A percentile compares a stretch with the other conserved stretches of the same genome.
These are phyloP conservation scores for Castanospermum australe DNA, from an alignment of 306 rosid species.

Conservation along the genomic window DNA sequence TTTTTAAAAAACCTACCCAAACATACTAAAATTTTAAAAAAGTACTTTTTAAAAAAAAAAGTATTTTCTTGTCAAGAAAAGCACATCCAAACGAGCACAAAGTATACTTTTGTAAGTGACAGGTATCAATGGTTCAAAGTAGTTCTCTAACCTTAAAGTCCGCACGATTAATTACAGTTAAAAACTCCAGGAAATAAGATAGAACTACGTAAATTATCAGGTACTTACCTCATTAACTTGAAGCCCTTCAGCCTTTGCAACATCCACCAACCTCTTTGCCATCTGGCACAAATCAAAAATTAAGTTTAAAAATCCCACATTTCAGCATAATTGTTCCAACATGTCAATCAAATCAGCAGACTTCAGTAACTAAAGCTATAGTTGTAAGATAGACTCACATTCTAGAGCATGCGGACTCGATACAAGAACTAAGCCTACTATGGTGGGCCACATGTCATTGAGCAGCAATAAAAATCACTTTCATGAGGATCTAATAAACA, in stretches of 20 bases:
- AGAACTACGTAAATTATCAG: conserved; percentile 7
- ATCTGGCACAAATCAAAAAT: conserved; percentile 55
- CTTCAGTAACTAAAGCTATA: conserved; percentile 14
- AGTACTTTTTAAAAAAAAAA: no score
- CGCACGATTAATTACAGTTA: conserved; percentile 22
- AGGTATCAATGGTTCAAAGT: neutral
- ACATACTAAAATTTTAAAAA: no score
- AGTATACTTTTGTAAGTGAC: neutral
- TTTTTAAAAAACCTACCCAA: no score
- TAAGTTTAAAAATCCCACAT: neutral
- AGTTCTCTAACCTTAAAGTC: conserved; percentile 4
- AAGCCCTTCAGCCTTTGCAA: conserved; percentile 83
- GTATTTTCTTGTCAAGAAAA: no score
- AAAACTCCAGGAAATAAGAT: conserved; percentile 19
- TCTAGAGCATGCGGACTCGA: neutral
- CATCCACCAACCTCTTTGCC: conserved; percentile 84
- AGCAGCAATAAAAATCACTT: neutral
- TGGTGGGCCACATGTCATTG: neutral
- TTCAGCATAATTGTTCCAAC: conserved; percentile 4
- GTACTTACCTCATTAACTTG: conserved; percentile 80
- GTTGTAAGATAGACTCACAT: neutral
- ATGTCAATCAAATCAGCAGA: neutral
- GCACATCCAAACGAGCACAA: no score
- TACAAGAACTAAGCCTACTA: neutral
- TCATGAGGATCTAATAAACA: neutral